Evolutionary conservation across 2,329 filamentous ascomycete species (phyloP).

Genomic region (Westerdykella aurantiaca): DNA sequence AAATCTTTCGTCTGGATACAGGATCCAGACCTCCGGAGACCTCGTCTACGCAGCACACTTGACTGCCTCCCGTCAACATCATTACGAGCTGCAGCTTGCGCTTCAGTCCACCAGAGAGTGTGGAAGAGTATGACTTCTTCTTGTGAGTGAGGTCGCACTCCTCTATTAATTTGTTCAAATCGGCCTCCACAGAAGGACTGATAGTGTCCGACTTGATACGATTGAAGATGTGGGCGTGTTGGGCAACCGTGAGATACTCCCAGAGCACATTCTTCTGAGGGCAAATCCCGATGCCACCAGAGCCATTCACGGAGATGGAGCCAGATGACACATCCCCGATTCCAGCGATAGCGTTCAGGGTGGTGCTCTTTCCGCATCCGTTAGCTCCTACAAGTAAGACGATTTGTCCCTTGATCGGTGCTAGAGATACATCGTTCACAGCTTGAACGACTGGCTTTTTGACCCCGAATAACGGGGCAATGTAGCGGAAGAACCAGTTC

Average conservation of each 20-base stretch:
- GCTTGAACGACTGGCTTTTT: conserved; percentile 60
- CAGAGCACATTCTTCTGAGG: conserved; percentile 89
- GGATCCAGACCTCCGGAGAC: conserved; percentile 82
- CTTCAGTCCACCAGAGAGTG: conserved; percentile 82
- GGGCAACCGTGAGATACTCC: conserved; percentile 75
- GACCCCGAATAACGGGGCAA: conserved; percentile 39
- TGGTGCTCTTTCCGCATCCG: conserved; percentile 81
- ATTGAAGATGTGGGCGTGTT: conserved; percentile 80
- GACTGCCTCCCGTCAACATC: conserved; percentile 84
- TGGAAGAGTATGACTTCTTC: conserved; percentile 60
- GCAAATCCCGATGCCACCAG: conserved; percentile 72
- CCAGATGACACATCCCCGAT: conserved; percentile 68
- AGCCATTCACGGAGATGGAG: conserved; percentile 65
- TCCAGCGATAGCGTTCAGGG: conserved; percentile 73
- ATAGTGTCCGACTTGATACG: conserved; percentile 58
- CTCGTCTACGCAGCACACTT: conserved; percentile 82
- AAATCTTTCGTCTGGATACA: conserved; percentile 75
- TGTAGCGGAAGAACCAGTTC: conserved; percentile 48
- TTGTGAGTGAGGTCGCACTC: conserved; percentile 72
- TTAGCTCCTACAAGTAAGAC: conserved; percentile 79
- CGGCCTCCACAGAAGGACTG: conserved; percentile 46
- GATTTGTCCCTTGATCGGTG: conserved; percentile 69
- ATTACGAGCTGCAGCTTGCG: conserved; percentile 82
- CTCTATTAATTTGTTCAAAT: conserved; percentile 55
- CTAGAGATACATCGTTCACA: conserved; percentile 63